phyloP scores from a whole-genome alignment of 352 stramenopile genomes.

The Pilasporangium apinafurcum region DNA sequence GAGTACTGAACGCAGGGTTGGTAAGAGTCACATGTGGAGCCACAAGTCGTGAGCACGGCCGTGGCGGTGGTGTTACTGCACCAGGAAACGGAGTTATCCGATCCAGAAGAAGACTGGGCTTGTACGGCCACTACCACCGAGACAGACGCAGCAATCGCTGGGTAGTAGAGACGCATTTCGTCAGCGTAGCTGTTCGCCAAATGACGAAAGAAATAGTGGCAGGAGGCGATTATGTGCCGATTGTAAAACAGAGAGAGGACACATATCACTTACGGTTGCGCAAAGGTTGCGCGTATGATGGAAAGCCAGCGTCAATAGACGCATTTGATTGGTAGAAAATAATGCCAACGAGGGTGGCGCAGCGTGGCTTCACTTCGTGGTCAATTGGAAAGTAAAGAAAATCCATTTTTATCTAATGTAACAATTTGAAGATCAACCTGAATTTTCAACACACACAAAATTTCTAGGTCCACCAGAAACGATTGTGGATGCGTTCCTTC shows the following conservation, averaged over 20 bases:
- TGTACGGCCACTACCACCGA: background rate
- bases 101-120: background rate
- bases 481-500: too few species aligned
- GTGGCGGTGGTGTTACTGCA: slow-evolving; percentile 30
- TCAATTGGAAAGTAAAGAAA: too few species aligned
- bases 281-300: slow-evolving; percentile 3
- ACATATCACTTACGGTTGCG: slow-evolving; percentile 1
- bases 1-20: slow-evolving; percentile 65
- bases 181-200: background rate
- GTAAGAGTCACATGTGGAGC: slow-evolving; percentile 14
- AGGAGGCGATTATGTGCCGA: background rate
- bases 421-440: too few species aligned
- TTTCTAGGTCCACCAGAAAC: too few species aligned
- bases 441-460: too few species aligned
- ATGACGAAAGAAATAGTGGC: background rate
- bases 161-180: too few species aligned
- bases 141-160: too few species aligned
- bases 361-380: too few species aligned
- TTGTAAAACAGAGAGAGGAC: background rate
- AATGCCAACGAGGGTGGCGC: too few species aligned
- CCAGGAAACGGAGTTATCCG: slow-evolving; percentile 17
- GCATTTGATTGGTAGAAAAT: too few species aligned
- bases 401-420: too few species aligned
- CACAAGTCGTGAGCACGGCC: slow-evolving; percentile 49
- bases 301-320: too few species aligned